Conservation (phyloP, 2,329 filamentous ascomycete genomes). For the Myriosclerotinia scirpicola region DNA sequence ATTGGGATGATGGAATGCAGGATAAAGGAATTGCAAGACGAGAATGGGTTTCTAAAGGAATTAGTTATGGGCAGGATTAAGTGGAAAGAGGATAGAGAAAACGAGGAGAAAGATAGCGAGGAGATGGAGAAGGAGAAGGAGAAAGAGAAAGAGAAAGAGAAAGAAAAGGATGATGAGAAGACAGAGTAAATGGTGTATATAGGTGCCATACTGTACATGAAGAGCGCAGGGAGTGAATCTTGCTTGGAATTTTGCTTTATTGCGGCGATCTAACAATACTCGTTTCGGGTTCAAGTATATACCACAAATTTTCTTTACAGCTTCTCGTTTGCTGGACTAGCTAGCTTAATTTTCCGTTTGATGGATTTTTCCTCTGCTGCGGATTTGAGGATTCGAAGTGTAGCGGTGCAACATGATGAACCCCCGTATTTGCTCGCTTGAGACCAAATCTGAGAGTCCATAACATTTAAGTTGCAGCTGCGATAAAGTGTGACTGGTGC, state of each 20-base stretch:
- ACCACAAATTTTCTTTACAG: background rate
- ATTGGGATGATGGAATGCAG: conserved; percentile 69
- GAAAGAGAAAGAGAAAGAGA: conserved; percentile 12
- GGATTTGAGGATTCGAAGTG: background rate
- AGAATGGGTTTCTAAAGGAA: conserved; percentile 78
- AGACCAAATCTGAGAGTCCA: background rate
- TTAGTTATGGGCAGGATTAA: conserved; percentile 64
- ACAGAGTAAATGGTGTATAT: conserved; percentile 7
- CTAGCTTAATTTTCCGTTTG: background rate
- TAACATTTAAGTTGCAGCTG: background rate
- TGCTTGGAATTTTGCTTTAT: background rate
- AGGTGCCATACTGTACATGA: background rate
- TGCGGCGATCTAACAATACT: background rate
- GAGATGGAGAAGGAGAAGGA: conserved; percentile 23
- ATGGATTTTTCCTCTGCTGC: background rate
- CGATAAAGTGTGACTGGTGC: background rate
- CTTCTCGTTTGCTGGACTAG: background rate
- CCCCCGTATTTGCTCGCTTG: background rate
- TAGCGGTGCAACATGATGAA: background rate
- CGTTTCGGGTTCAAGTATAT: background rate
- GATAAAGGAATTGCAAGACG: conserved; percentile 72
- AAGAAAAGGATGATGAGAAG: background rate
- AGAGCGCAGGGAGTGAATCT: background rate
- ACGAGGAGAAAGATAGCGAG: conserved; percentile 39
- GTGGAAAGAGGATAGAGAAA: conserved; percentile 40